Percentiles rank a stretch among this genome's conserved stretches.
Conservation (phyloP, 2,329 filamentous ascomycete genomes). For the Xylariaceae sp. region DNA sequence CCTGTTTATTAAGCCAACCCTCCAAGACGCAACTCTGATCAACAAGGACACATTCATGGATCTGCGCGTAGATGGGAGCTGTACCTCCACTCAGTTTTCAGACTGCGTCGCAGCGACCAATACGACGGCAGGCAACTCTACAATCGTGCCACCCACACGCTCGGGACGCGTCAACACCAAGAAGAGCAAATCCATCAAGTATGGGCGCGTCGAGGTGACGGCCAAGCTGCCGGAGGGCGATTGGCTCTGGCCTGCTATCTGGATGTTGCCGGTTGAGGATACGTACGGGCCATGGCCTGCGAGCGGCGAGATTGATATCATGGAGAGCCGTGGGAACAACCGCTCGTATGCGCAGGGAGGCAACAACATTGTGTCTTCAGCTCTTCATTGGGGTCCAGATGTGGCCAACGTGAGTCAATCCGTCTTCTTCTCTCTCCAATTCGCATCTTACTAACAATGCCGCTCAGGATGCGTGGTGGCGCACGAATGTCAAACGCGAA, state of each 20-base stretch:
- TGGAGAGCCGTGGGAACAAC: constrained; percentile 78
- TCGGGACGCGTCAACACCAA: constrained; percentile 76
- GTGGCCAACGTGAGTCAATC: constrained; percentile 41
- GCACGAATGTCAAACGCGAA: constrained; percentile 70
- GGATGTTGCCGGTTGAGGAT: constrained; percentile 72
- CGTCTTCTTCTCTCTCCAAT: background rate
- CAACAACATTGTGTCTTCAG: constrained; percentile 73
- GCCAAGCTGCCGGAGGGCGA: constrained; percentile 72
- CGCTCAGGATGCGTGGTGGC: constrained; percentile 66
- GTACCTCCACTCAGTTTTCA: constrained; percentile 54
- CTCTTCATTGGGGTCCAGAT: constrained; percentile 78
- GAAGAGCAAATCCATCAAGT: constrained; percentile 66
- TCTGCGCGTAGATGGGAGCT: constrained; percentile 59
- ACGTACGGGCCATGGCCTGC: constrained; percentile 72
- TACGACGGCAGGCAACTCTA: constrained; percentile 61
- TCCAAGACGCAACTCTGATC: constrained; percentile 64
- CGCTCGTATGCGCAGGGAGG: constrained; percentile 69
- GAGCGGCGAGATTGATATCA: constrained; percentile 80
- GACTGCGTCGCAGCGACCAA: constrained; percentile 70
- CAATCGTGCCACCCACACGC: constrained; percentile 69
- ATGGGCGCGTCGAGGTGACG: constrained; percentile 73
- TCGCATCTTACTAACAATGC: background rate
- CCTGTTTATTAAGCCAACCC: constrained; percentile 70
- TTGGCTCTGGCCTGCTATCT: constrained; percentile 91
- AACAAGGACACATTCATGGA: constrained; percentile 63